phyloP scores from a whole-genome alignment of 768 basidiomycete species.

The Hortiboletus flavorubellus region DNA sequence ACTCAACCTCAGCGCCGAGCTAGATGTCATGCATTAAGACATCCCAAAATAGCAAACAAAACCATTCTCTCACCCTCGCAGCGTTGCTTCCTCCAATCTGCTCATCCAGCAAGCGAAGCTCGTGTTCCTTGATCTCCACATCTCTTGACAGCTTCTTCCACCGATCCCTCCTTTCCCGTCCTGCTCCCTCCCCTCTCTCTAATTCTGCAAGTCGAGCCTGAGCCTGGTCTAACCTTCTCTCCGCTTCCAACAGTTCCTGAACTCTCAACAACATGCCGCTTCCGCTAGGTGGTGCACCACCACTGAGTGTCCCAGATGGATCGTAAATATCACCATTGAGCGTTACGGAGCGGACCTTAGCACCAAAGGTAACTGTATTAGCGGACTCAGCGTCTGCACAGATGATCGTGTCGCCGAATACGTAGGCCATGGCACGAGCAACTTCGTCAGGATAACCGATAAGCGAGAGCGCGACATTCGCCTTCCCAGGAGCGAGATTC shows the following conservation, averaged over 20 bases:
- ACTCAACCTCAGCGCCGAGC: constrained; percentile 80
- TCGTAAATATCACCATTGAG: constrained; percentile 96
- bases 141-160: constrained; percentile 65
- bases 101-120: constrained; percentile 74
- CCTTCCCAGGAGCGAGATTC: constrained; percentile 73
- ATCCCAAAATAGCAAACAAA: neutral
- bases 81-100: constrained; percentile 90
- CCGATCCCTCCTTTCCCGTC: constrained; percentile 49
- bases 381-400: constrained; percentile 88
- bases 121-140: constrained; percentile 87
- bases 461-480: constrained; percentile 82
- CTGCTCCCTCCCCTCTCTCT: constrained; percentile 52
- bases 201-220: constrained; percentile 45
- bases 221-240: constrained; percentile 53
- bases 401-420: constrained; percentile 90
- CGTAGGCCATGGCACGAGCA: constrained; percentile 84
- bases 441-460: constrained; percentile 82
- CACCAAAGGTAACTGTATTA: constrained; percentile 80
- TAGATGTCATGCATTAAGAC: constrained; percentile 30
- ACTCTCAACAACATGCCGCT: constrained; percentile 76
- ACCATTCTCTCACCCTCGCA: constrained; percentile 56
- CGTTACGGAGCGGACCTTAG: constrained; percentile 77
- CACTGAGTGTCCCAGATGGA: constrained; percentile 89
- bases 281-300: constrained; percentile 80
- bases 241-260: constrained; percentile 74